Evolutionary conservation across 78 protist genomes (phyloP), one percentile per base, ranked within the genome.

Genomic region (Polysphondylium violaceum): DNA sequence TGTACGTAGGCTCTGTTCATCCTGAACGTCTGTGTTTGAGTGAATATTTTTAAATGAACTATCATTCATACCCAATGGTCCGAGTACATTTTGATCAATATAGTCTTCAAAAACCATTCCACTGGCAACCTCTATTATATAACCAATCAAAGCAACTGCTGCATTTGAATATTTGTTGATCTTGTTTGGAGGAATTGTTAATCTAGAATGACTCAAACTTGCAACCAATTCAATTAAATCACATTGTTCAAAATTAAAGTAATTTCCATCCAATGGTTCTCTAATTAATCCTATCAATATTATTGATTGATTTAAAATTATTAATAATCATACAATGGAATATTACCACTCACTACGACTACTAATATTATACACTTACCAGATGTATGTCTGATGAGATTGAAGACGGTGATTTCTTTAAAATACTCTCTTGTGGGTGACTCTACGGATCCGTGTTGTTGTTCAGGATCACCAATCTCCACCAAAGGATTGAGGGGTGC

Each of bases 191-290:
- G 23, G 25, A 31, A 33, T 41, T 51, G 58, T 43, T 4, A 83
- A 40, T 5, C 31, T 38, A 56, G 81, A 47, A 36, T 35, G 14
- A 33, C 56, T 29, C 71, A 83, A 69, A 21, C 81, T 14, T n/a
- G 55, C n/a, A 5, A 83, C 91, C 29, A 83, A 43, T 31, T 58
- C 50, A 21, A 41, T 25, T 23, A 83, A 23, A 41, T 69, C 36
- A 58, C 91, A 69, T 69, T 83, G 91, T 16, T 29, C 33, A 12
- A 25, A 47, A 44, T 55, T 59, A 69, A 83, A 83, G n/a, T 69
- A 67, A 59, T 69, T 83, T 19, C 91, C 91, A 69, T 69, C 79
- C 23, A 69, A n/a, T 58, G 91, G 91, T 43, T 83, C 91, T 43
- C 91, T 35, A 31, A 83, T 69, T 27, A 83, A 29, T 51, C 89